Evolutionary conservation across 1,139 yeast genomes (phyloP).

Genomic region (Magnusiomyces paraingens): DNA sequence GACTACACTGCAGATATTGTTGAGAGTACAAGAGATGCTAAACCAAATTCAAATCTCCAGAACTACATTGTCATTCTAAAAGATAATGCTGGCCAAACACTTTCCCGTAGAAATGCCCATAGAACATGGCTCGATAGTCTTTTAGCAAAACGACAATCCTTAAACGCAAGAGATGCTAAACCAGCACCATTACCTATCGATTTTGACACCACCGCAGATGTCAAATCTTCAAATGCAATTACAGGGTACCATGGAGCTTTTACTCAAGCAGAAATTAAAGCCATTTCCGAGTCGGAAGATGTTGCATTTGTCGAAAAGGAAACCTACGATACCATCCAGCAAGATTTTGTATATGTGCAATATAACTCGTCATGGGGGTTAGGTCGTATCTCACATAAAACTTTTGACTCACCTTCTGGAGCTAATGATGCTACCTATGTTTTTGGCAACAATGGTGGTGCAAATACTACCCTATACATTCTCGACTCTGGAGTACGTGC

Average conservation of each 20-base stretch:
- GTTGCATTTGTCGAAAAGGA: constrained; percentile 47
- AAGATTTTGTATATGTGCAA: constrained; percentile 13
- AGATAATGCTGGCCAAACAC: neutral
- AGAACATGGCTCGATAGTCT: constrained; percentile 3
- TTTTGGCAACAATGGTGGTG: constrained; percentile 44
- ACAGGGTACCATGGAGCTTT: constrained; percentile 28
- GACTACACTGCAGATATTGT: neutral
- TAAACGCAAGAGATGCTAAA: too few relatives aligned
- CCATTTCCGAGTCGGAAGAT: constrained; percentile 38
- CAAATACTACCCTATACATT: constrained; percentile 49
- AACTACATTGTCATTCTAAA: constrained; percentile 11
- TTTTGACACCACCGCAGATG: constrained; percentile 43
- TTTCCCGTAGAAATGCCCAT: too few relatives aligned
- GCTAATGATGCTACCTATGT: constrained; percentile 31
- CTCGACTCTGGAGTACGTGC: constrained; percentile 45
- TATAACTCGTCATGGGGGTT: constrained; percentile 47
- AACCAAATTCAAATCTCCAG: neutral
- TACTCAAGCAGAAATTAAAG: constrained; percentile 29
- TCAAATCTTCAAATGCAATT: constrained; percentile 45
- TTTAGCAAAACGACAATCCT: neutral
- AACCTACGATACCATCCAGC: constrained; percentile 27
- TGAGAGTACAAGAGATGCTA: neutral
- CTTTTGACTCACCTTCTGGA: constrained; percentile 8
- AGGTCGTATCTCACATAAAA: constrained; percentile 43
- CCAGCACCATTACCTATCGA: neutral